Conservation (phyloP, 2,329 filamentous ascomycete species). For the Penicillium frequentans region DNA sequence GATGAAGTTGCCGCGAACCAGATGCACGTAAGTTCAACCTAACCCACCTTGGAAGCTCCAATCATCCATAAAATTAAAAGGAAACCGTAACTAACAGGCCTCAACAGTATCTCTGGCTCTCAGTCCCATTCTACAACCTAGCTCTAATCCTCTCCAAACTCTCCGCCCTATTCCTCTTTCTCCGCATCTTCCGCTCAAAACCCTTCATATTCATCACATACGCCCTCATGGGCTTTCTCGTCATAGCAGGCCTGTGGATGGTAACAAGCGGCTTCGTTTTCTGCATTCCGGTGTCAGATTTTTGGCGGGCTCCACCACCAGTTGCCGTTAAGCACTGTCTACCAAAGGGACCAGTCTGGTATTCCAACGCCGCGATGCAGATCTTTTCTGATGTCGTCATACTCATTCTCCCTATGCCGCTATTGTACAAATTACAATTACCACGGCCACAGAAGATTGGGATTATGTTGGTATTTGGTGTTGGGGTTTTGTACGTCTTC, state of each 20-base stretch:
- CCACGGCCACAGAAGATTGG: constrained; percentile 24
- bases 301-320: constrained; percentile 19
- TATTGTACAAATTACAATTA: constrained; percentile 23
- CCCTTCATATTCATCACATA: constrained; percentile 21
- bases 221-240: constrained; percentile 19
- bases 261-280: constrained; percentile 26
- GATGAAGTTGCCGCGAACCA: constrained; percentile 10
- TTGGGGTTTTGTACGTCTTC: constrained; percentile 28
- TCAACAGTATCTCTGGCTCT: constrained; percentile 27
- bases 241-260: constrained; percentile 28
- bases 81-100: too few relatives aligned
- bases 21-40: constrained; percentile 19
- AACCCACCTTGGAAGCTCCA: background rate
- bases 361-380: constrained; percentile 30
- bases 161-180: constrained; percentile 32
- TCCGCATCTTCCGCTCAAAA: constrained; percentile 29
- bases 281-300: constrained; percentile 25
- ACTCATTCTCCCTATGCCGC: constrained; percentile 28
- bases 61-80: background rate
- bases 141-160: constrained; percentile 33
- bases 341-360: constrained; percentile 23
- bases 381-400: constrained; percentile 27
- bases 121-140: constrained; percentile 37
- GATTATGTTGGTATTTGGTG: constrained; percentile 27
- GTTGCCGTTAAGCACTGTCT: constrained; percentile 17